These are phyloP conservation scores for Trichoderma koningiopsis DNA, from an alignment of 2,329 filamentous ascomycete species.

Conservation along the genomic window DNA sequence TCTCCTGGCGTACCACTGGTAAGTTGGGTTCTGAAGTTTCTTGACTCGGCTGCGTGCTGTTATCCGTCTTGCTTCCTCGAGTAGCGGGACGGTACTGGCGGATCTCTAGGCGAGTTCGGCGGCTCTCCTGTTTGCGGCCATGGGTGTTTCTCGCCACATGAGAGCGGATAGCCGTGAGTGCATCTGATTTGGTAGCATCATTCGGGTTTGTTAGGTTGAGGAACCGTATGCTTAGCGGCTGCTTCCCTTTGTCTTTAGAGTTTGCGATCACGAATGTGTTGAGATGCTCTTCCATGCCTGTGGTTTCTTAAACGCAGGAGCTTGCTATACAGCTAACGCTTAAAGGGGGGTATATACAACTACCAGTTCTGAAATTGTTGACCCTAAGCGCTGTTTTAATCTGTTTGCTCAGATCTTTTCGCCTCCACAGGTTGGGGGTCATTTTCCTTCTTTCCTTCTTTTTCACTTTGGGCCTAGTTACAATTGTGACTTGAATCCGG, in stretches of 20 bases:
- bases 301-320: not conserved
- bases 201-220: constrained; percentile 19
- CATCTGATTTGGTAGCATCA: constrained; percentile 17
- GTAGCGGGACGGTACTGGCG: constrained; percentile 11
- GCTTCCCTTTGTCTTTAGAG: not conserved
- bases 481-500: not conserved
- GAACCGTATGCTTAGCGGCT: constrained; percentile 1
- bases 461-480: not conserved
- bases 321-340: not conserved
- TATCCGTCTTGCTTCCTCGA: not conserved
- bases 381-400: not conserved
- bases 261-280: not conserved
- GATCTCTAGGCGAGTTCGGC: constrained; percentile 12
- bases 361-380: not conserved
- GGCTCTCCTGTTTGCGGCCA: constrained; percentile 17
- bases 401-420: not conserved
- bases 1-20: not conserved
- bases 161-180: constrained; percentile 16
- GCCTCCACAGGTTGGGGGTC: not conserved
- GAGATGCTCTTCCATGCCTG: not conserved
- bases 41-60: not conserved
- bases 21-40: not conserved
- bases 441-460: not conserved
- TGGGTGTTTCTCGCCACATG: constrained; percentile 20
- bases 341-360: not conserved